These are phyloP conservation scores for Phenoliferia sp. DNA, from an alignment of 1,284 basidiomycete species.

Conservation along the genomic window DNA sequence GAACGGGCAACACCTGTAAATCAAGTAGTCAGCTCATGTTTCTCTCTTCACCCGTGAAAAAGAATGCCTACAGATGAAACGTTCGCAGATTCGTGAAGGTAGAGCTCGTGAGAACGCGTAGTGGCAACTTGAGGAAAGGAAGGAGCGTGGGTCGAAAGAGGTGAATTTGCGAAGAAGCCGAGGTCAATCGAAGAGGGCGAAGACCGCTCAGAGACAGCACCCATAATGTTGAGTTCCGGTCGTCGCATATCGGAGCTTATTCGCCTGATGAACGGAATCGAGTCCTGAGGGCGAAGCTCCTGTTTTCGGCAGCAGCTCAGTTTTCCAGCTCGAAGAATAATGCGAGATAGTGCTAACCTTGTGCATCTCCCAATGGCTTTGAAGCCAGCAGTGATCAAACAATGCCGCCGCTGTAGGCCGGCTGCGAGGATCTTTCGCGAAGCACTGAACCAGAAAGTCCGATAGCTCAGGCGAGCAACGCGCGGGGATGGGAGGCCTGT, in stretches of 20 bases:
- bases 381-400: constrained; percentile 86
- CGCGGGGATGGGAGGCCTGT: constrained; percentile 76
- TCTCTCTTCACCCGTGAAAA: too few relatives aligned
- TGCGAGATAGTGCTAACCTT: constrained; percentile 60
- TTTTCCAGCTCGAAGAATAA: constrained; percentile 79
- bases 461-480: constrained; percentile 65
- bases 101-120: not conserved
- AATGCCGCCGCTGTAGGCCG: constrained; percentile 76
- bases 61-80: too few relatives aligned
- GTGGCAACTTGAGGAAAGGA: not conserved
- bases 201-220: not conserved
- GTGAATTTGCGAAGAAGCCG: not conserved
- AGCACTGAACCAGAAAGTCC: constrained; percentile 77
- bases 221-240: constrained; percentile 34
- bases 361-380: constrained; percentile 66
- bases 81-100: not conserved
- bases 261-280: constrained; percentile 84
- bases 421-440: constrained; percentile 74
- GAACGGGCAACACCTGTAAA: not conserved
- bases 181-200: constrained; percentile 22
- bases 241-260: constrained; percentile 79
- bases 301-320: constrained; percentile 45
- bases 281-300: constrained; percentile 83
- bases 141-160: not conserved
- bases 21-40: too few relatives aligned